A percentile compares a stretch with the other conserved stretches of the same genome.
Evolutionary conservation across 495 filamentous ascomycete species (phyloP).

Genomic region (Aspergillus homomorphus): DNA sequence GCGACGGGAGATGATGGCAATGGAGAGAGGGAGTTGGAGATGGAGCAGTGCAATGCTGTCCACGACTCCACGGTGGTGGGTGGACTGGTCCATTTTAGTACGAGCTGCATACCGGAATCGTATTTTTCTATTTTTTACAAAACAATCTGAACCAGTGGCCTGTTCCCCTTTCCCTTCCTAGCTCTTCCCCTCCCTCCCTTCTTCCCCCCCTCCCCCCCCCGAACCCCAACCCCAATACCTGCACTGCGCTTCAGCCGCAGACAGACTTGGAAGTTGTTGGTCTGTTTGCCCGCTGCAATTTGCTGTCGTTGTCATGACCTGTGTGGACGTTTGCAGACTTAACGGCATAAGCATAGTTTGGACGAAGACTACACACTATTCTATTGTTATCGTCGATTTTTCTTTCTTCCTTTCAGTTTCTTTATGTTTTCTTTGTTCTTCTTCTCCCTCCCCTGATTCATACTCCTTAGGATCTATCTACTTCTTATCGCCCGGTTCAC

Average conservation of each 20-base stretch:
- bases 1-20: not conserved
- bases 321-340: no score
- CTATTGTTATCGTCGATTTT: no score
- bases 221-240: not conserved
- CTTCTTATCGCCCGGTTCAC: not conserved
- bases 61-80: no score
- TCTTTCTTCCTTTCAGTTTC: not conserved
- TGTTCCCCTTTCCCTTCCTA: not conserved
- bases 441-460: not conserved
- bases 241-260: constrained; percentile 4
- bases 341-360: not conserved
- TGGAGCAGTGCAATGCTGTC: not conserved
- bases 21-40: not conserved
- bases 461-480: not conserved
- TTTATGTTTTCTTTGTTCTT: not conserved
- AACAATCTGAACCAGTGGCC: not conserved
- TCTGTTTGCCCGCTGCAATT: not conserved
- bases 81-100: not conserved
- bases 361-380: no score
- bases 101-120: not conserved
- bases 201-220: no score
- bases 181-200: not conserved
- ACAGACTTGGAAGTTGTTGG: not conserved
- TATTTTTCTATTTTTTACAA: no score
- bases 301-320: not conserved